These are phyloP conservation scores for Tetragonia tetragonoides DNA, from an alignment of 148 eudicot genomes.

Conservation along the genomic window DNA sequence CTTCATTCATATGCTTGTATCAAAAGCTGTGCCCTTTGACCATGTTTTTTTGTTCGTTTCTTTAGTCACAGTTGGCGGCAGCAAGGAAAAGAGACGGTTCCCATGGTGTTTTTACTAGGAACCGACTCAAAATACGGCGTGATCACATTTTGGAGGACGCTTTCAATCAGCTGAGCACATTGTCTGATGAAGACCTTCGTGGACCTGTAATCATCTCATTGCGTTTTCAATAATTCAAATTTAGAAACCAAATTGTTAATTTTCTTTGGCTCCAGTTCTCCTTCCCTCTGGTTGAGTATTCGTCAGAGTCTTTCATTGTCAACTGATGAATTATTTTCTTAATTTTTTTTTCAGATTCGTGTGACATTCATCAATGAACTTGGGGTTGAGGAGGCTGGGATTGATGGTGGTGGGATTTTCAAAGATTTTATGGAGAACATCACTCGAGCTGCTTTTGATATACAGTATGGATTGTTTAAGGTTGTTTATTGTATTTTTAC, in stretches of 20 bases:
- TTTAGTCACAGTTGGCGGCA: slow-evolving; percentile 67
- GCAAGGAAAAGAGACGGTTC: slow-evolving; percentile 53
- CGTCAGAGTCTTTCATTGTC: slow-evolving; percentile 5
- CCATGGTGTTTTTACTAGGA: slow-evolving; percentile 63
- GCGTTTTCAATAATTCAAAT: slow-evolving; percentile 2
- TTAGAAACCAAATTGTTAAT: neutral
- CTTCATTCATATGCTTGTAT: neutral
- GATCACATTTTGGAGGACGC: slow-evolving; percentile 95
- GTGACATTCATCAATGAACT: slow-evolving; percentile 87
- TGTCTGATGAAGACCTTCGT: slow-evolving; percentile 83
- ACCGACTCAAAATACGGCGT: slow-evolving; percentile 73
- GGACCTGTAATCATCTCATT: slow-evolving; percentile 54
- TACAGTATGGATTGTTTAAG: slow-evolving; percentile 97
- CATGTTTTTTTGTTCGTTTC: slow-evolving; percentile 17
- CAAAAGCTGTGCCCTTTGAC: slow-evolving; percentile 1
- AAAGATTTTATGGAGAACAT: slow-evolving; percentile 98
- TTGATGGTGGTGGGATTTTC: slow-evolving; percentile 98
- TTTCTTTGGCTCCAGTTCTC: neutral
- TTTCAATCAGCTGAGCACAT: slow-evolving; percentile 62
- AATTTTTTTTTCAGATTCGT: slow-evolving; percentile 61
- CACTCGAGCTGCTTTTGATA: slow-evolving; percentile 91
- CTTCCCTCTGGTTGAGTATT: neutral
- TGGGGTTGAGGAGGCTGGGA: slow-evolving; percentile 99
- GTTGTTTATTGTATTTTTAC: slow-evolving; percentile 32
- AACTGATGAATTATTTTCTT: neutral